Evolutionary conservation across 305 asterid genomes (phyloP), one percentile per base, ranked within the genome.

Genomic region (Ilex paraguariensis): DNA sequence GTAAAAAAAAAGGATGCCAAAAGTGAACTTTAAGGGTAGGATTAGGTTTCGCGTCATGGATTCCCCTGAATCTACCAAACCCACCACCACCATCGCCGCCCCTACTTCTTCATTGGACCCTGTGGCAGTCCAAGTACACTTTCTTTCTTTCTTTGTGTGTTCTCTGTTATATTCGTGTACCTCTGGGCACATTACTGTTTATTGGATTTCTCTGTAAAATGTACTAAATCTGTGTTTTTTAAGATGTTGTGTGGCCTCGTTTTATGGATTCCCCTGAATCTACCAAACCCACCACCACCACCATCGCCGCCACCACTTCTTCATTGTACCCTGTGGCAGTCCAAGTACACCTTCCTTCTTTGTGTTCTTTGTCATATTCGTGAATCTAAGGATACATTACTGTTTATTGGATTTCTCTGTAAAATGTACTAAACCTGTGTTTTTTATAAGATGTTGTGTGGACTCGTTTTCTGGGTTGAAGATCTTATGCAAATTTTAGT

Each of bases 31-130:
- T 44, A 62, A 69, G 64, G 62, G 56, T 65, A 53, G 46, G 68
- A 75, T 69, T 72, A 36, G 83, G 82, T 70, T 78, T 69, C 42
- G 39, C 61, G 66, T 60, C 42, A 78, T 78, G 83, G 81, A 73
- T 16, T 80, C 82, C 52, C 81, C 79, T 70, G 66, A 63, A 56
- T 65, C 78, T 65, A 64, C 81, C 57, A 64, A 61, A 60, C 3
- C 42, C 42, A 36, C 42, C 42, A 36, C 6, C 42, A 36, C 69
- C 44, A 51, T 28, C 48, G 59, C 48, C 17, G 8, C 82, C 21
- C 57, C 60, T 52, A 16, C 31, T 21, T 16, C 57, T 28, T 64
- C 55, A 53, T 44, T 36, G 6, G 28, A 71, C 66, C 42, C 72
- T 57, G 66, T 44, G 57, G 63, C 72, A 66, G 78, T 67, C 58